Evolutionary conservation across 768 basidiomycete genomes (phyloP), one percentile per base, ranked within the genome.

Genomic region (Pleurotus pulmonarius): DNA sequence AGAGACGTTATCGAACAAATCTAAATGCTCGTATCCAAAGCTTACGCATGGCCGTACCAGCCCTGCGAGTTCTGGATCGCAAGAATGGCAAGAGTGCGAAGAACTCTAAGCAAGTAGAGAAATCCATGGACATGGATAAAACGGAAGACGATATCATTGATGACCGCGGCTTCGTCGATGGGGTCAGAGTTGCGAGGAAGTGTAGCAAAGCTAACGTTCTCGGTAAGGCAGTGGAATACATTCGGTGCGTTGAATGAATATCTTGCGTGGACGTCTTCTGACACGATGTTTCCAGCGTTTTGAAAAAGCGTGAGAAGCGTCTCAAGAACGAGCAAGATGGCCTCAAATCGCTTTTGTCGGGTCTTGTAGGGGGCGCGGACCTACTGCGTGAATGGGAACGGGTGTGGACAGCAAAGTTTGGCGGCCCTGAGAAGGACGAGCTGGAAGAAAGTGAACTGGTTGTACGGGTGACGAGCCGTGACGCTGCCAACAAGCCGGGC

Each of bases 201-300:
- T 90, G 90, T 68, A 90, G 87, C 71, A 95, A 95, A 66, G 92
- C 92, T 2, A 92, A 91, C 56, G 90, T 95, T 4, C 79, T 95
- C 8, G 91, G 88, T 37, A 95, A 94, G 60, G 92, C 92, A 0
- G 89, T 90, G 8, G 93, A 95, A 68, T 95, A 95, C 66, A 95
- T 95, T 59, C 72, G 75, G 80, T 87, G 58, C 59, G 75, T 65
- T 7, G 16, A 29, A 20, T 38, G 49, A 46, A 44, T 20, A n/a
- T 39, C 37, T 15, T 44, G 9, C 11, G 29, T 34, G 29, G 29
- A 44, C 20, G 22, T n/a, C 18, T 13, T 25, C 11, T 43, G 24
- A 48, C 69, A 34, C 47, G 46, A 39, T 53, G 5, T 13, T 52
- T 40, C 13, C 58, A 86, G 88, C 7, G 92, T 94, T 4, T 68